Percentiles rank a stretch among this genome's conserved stretches.
Conservation (phyloP, 805 yeast species). For the Kodamaea laetipori region DNA sequence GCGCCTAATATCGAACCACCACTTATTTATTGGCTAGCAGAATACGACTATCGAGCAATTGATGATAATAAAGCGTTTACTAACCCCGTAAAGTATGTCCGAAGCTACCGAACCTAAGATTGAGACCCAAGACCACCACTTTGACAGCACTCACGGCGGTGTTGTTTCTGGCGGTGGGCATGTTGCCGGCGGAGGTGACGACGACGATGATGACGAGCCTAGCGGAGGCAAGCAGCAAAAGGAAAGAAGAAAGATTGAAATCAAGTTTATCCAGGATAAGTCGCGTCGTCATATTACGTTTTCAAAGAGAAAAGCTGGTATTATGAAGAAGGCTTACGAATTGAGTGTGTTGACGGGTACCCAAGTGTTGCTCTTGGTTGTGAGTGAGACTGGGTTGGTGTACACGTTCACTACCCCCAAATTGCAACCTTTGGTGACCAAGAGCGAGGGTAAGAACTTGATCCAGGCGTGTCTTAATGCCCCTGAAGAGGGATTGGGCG, state of each 20-base stretch:
- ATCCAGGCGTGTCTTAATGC: constrained; percentile 97
- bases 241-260: constrained; percentile 87
- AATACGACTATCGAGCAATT: not conserved
- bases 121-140: constrained; percentile 32
- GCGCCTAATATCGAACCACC: too few species aligned
- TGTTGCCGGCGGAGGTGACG: constrained; percentile 34
- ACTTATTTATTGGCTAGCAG: too few species aligned
- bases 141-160: constrained; percentile 21
- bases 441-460: constrained; percentile 94
- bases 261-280: constrained; percentile 95
- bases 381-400: constrained; percentile 97
- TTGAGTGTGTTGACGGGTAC: constrained; percentile 95
- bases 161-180: constrained; percentile 13
- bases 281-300: constrained; percentile 97
- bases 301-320: constrained; percentile 97
- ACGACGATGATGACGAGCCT: constrained; percentile 54
- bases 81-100: constrained; percentile 31
- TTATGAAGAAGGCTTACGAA: constrained; percentile 99
- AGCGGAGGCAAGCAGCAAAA: constrained; percentile 51
- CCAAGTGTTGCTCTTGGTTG: constrained; percentile 91
- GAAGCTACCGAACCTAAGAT: constrained; percentile 43
- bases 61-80: constrained; percentile 3
- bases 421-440: constrained; percentile 95
- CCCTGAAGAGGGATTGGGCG: constrained; percentile 80
- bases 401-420: constrained; percentile 99